Evolutionary conservation across 225 moss, liverwort and hornwort species (phyloP).

Genomic region (Polytrichum commune): DNA sequence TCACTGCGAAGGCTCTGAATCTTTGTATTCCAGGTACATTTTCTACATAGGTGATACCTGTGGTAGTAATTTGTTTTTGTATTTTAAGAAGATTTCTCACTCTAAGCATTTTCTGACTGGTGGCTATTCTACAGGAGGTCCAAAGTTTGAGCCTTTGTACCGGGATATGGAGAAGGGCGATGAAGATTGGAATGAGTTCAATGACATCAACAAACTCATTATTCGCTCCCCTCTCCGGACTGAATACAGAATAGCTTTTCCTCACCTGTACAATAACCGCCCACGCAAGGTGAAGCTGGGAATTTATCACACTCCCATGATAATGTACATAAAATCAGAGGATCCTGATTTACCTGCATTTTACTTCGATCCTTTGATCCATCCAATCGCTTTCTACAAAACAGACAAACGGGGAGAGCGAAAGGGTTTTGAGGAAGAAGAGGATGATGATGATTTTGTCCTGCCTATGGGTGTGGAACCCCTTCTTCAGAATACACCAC

Average conservation of each 20-base stretch:
- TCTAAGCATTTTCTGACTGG: background rate
- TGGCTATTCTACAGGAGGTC: constrained; percentile 55
- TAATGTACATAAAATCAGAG: constrained; percentile 99
- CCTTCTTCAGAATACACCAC: constrained; percentile 68
- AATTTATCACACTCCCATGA: constrained; percentile 97
- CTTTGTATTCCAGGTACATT: constrained; percentile 84
- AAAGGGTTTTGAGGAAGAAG: constrained; percentile 80
- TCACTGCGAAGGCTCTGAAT: constrained; percentile 97
- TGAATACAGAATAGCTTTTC: constrained; percentile 98
- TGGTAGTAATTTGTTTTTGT: no score
- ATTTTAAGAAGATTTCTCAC: no score
- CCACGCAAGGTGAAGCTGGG: constrained; percentile 96
- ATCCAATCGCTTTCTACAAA: constrained; percentile 97
- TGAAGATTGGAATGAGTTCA: constrained; percentile 99
- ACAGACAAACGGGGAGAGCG: constrained; percentile 80
- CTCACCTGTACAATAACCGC: constrained; percentile 95
- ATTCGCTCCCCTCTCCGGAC: constrained; percentile 96
- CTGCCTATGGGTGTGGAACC: constrained; percentile 96
- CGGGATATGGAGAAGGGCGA: constrained; percentile 99
- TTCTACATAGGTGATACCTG: no score
- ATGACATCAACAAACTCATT: constrained; percentile 98
- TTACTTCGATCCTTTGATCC: constrained; percentile 98
- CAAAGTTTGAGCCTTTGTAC: constrained; percentile 97
- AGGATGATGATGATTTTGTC: constrained; percentile 79
- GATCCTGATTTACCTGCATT: constrained; percentile 99